Evolutionary conservation across 2,329 filamentous ascomycete genomes (phyloP).

Genomic region (Colletotrichum endophyticum): DNA sequence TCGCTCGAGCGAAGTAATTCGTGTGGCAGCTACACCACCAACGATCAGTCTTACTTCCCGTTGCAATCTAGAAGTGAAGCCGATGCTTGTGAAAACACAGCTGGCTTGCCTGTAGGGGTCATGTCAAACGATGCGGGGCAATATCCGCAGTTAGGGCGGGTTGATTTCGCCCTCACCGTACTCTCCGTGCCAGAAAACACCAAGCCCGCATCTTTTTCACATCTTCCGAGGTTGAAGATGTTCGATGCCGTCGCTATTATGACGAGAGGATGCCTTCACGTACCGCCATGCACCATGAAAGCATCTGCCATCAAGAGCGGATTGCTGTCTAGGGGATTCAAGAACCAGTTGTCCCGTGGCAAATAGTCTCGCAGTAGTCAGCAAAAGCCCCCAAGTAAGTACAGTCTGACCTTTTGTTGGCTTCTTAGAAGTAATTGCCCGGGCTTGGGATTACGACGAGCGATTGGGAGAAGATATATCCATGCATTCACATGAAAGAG

Average conservation of each 20-base stretch:
- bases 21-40: background rate
- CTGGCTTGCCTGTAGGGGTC: constrained; percentile 23
- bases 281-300: background rate
- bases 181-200: background rate
- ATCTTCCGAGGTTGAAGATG: background rate
- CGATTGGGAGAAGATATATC: constrained; percentile 34
- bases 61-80: background rate
- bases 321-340: background rate
- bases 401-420: background rate
- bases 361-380: background rate
- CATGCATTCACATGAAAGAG: constrained; percentile 39
- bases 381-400: background rate
- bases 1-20: background rate
- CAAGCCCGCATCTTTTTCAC: background rate
- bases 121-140: constrained; percentile 28
- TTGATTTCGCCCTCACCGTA: constrained; percentile 25
- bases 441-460: background rate
- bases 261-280: background rate
- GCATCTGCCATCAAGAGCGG: background rate
- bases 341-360: background rate
- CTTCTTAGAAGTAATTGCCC: background rate
- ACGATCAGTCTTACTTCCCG: background rate
- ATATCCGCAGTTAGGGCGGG: constrained; percentile 31
- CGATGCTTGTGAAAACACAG: background rate
- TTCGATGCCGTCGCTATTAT: background rate